These are phyloP conservation scores for Micractinium sp. DNA, from an alignment of 139 green algal species.

Conservation along the genomic window DNA sequence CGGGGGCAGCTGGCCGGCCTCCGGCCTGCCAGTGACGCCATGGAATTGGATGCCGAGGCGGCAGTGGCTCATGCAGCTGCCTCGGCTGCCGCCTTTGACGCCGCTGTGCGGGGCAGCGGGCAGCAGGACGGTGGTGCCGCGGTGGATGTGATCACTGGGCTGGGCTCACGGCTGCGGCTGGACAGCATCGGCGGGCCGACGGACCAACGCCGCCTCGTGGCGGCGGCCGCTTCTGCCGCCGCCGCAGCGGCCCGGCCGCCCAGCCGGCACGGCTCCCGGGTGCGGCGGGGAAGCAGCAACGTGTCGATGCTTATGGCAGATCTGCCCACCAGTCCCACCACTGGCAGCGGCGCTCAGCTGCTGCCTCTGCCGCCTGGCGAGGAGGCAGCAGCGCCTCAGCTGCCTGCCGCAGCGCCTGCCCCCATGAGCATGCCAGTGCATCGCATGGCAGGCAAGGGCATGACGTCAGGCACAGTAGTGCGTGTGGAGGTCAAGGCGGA, in stretches of 20 bases:
- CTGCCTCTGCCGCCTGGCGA: background rate
- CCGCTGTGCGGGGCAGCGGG: background rate
- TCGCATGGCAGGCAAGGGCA: background rate
- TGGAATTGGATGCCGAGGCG: constrained; percentile 8
- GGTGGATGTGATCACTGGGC: background rate
- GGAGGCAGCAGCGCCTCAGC: background rate
- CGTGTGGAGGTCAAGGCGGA: background rate
- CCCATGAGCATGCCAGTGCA: background rate
- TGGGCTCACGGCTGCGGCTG: background rate
- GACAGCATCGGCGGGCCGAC: background rate
- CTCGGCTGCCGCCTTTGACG: background rate
- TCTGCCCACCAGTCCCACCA: background rate
- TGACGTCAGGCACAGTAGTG: background rate
- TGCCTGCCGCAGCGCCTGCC: background rate
- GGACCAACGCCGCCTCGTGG: background rate
- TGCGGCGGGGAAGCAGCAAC: constrained; percentile 12
- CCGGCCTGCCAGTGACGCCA: background rate
- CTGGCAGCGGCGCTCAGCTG: background rate
- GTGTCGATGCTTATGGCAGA: constrained; percentile 1
- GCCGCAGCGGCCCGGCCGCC: background rate
- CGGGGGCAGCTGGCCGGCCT: background rate
- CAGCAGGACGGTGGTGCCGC: background rate
- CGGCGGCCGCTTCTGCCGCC: background rate
- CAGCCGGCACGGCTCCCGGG: background rate
- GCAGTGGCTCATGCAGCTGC: constrained; percentile 4